Evolutionary conservation across 345 rosid genomes (phyloP), one percentile per base, ranked within the genome.

Genomic region (Salix koriyanagi): DNA sequence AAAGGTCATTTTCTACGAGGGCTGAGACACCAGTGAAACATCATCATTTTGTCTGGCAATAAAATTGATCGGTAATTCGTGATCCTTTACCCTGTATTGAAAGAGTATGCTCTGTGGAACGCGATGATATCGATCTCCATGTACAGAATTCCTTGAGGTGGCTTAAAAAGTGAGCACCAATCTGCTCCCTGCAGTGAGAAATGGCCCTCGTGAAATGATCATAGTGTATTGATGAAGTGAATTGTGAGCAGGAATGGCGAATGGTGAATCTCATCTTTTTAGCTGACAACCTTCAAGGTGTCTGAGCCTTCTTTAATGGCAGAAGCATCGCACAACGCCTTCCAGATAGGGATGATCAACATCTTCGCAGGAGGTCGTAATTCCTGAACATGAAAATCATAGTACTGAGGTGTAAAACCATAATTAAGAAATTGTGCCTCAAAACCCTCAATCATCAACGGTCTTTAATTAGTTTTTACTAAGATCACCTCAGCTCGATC

Each of bases 341-440:
- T 96, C 97, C 95, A 93, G 67, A 93, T 79, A 25, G 94, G 97
- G 77, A 89, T 85, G 77, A 89, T 85, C 85, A 90, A 75, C 89
- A 92, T 89, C 86, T 89, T 95, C 83, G 89, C 64, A 7, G 96
- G 94, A 4, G 90, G 97, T 18, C 78, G 89, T 66, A 89, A 79
- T 83, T 92, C 90, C 97, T 96, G 82, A 65, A 76, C 58, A 70
- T 48, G 21, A 56, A 44, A 75, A 46, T 69, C 69, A 71, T 54
- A 54, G 73, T 28, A 16, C 42, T 37, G 28, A 71, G 44, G 18
- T 32, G 48, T 7, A 48, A 28, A 34, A 23, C 64, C 32, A 76
- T 21, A 18, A 23, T 72, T 21, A 52, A 69, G 36, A 37, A 71
- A 28, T 37, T 44, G 30, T 12, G 61, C 26, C 5, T 25, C 26